phyloP scores from a whole-genome alignment of 768 basidiomycete species.

The Xerocomellus amylosporus region DNA sequence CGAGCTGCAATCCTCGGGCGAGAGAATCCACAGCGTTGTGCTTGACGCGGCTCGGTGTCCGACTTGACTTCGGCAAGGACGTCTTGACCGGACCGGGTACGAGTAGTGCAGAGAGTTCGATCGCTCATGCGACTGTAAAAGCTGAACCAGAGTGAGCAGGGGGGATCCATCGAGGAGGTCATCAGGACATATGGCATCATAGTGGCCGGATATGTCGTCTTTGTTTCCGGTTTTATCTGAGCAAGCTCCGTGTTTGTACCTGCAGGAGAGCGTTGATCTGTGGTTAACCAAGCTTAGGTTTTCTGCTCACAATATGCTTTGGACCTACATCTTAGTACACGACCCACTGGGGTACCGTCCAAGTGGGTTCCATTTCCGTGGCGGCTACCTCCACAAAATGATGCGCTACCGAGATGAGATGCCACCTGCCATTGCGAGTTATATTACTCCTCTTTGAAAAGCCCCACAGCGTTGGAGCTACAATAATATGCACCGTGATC shows the following conservation, averaged over 20 bases:
- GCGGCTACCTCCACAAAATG: background rate
- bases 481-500: background rate
- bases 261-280: background rate
- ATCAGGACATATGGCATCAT: background rate
- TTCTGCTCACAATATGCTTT: background rate
- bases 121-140: background rate
- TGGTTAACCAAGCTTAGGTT: too few relatives aligned
- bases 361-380: background rate
- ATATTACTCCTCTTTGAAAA: background rate
- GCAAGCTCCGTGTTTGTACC: background rate
- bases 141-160: conserved; percentile 10
- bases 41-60: conserved; percentile 33
- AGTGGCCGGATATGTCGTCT: background rate
- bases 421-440: background rate
- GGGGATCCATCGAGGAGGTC: background rate
- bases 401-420: background rate
- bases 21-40: conserved; percentile 26
- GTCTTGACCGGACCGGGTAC: background rate
- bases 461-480: too few relatives aligned
- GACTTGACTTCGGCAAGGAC: conserved; percentile 20
- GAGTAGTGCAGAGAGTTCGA: background rate
- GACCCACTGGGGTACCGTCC: background rate
- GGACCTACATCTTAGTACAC: too few relatives aligned
- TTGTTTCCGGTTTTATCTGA: background rate
- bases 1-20: conserved; percentile 1